Evolutionary conservation across 768 basidiomycete genomes (phyloP).

Genomic region (Hysterangium stoloniferum): DNA sequence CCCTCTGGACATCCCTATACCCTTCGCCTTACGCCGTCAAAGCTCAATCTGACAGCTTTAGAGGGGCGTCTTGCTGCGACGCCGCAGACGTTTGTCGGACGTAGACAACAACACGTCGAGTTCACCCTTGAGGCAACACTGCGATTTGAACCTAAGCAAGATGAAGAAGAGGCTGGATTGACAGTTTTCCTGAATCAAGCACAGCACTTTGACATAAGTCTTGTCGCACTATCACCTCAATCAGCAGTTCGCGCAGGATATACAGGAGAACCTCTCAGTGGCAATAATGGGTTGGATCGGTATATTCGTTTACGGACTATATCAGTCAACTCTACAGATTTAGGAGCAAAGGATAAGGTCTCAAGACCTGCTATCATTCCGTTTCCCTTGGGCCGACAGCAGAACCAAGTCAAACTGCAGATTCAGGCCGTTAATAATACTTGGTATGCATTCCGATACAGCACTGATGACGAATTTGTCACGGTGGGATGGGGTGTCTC

Average conservation of each 20-base stretch:
- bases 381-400: not conserved
- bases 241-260: slow-evolving; percentile 3
- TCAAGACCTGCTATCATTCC: slow-evolving; percentile 12
- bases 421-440: slow-evolving; percentile 15
- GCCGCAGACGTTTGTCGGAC: slow-evolving; percentile 23
- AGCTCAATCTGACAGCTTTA: slow-evolving; percentile 24
- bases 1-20: slow-evolving; percentile 17
- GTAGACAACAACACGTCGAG: slow-evolving; percentile 25
- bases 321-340: slow-evolving; percentile 12
- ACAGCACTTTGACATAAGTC: slow-evolving; percentile 17
- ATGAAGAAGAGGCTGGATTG: slow-evolving; percentile 25
- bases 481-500: slow-evolving; percentile 14
- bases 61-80: slow-evolving; percentile 22
- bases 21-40: slow-evolving; percentile 19
- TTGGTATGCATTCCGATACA: slow-evolving; percentile 14
- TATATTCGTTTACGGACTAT: slow-evolving; percentile 15
- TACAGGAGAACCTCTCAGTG: not conserved
- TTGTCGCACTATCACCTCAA: slow-evolving; percentile 11
- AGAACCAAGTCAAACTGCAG: slow-evolving; percentile 5
- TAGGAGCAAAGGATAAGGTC: slow-evolving; percentile 10
- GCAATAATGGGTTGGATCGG: not conserved
- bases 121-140: slow-evolving; percentile 21
- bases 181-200: slow-evolving; percentile 25
- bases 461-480: not conserved
- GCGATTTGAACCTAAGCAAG: slow-evolving; percentile 18